These are phyloP conservation scores for Dichomitus squalens DNA, from an alignment of 1,284 basidiomycete species.

Conservation along the genomic window DNA sequence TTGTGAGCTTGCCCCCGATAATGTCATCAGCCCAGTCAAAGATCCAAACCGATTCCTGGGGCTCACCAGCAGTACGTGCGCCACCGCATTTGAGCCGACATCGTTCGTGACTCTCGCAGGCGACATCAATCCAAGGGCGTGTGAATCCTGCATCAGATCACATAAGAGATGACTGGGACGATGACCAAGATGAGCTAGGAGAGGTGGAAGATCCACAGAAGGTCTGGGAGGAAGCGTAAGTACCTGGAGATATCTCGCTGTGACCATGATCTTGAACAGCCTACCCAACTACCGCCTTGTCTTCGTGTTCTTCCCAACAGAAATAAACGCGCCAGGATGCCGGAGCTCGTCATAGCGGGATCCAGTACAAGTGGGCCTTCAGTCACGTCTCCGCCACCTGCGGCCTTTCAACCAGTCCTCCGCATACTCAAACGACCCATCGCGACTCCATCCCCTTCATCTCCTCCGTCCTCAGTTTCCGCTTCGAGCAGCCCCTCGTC, in stretches of 20 bases:
- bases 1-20: no score
- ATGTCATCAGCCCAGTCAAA: background rate
- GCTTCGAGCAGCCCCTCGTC: background rate
- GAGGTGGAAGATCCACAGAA: slow-evolving; percentile 36
- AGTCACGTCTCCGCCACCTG: slow-evolving; percentile 34
- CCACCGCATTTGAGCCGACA: background rate
- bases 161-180: slow-evolving; percentile 49
- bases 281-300: background rate
- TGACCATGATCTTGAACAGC: background rate
- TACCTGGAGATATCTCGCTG: slow-evolving; percentile 4
- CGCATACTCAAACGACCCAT: slow-evolving; percentile 41
- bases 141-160: background rate
- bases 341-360: slow-evolving; percentile 42
- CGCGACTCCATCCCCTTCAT: slow-evolving; percentile 18
- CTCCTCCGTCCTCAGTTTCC: slow-evolving; percentile 7
- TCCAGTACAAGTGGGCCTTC: slow-evolving; percentile 29
- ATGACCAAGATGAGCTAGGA: slow-evolving; percentile 40
- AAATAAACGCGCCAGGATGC: slow-evolving; percentile 49
- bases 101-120: background rate
- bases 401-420: slow-evolving; percentile 39
- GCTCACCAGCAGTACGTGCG: slow-evolving; percentile 17
- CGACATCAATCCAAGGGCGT: background rate
- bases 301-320: slow-evolving; percentile 29
- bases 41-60: slow-evolving; percentile 16
- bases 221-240: slow-evolving; percentile 52